These are phyloP conservation scores for Candida dubliniensis DNA, from an alignment of 1,139 yeast genomes.

Conservation along the genomic window DNA sequence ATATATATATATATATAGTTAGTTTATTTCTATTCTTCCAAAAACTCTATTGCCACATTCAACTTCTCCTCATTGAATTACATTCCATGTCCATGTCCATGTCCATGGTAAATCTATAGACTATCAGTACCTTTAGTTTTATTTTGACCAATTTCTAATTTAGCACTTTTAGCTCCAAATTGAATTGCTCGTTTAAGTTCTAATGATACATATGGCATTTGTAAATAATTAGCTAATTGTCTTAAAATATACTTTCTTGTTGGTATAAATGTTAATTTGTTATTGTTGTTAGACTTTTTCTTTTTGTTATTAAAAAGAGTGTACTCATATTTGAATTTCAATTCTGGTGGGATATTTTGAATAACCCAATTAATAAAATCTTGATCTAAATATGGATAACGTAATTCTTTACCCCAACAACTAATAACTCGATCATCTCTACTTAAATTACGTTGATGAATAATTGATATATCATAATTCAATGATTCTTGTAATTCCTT, in stretches of 20 bases:
- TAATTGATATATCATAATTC: slow-evolving; percentile 64
- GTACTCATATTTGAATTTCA: slow-evolving; percentile 43
- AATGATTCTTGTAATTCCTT: slow-evolving; percentile 47
- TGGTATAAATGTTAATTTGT: slow-evolving; percentile 27
- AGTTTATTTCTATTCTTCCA: no score
- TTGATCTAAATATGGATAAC: slow-evolving; percentile 85
- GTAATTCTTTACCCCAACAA: slow-evolving; percentile 83
- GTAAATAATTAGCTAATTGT: slow-evolving; percentile 53
- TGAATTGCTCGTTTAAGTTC: slow-evolving; percentile 96
- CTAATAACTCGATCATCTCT: slow-evolving; percentile 89
- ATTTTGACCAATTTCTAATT: slow-evolving; percentile 75
- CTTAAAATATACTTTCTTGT: slow-evolving; percentile 66
- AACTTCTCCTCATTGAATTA: no score
- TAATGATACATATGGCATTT: slow-evolving; percentile 55
- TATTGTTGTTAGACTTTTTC: slow-evolving; percentile 22
- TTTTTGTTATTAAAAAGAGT: slow-evolving; percentile 28
- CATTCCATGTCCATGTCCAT: no score
- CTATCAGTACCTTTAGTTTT: slow-evolving; percentile 63
- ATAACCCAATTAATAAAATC: slow-evolving; percentile 56
- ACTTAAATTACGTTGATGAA: slow-evolving; percentile 78
- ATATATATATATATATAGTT: no score
- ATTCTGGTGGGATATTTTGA: slow-evolving; percentile 48
- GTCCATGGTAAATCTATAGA: slow-evolving; percentile 9
- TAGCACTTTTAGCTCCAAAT: slow-evolving; percentile 94
- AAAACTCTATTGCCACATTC: no score